Conservation (phyloP, 805 yeast species). For the Kuraishia cidri region DNA sequence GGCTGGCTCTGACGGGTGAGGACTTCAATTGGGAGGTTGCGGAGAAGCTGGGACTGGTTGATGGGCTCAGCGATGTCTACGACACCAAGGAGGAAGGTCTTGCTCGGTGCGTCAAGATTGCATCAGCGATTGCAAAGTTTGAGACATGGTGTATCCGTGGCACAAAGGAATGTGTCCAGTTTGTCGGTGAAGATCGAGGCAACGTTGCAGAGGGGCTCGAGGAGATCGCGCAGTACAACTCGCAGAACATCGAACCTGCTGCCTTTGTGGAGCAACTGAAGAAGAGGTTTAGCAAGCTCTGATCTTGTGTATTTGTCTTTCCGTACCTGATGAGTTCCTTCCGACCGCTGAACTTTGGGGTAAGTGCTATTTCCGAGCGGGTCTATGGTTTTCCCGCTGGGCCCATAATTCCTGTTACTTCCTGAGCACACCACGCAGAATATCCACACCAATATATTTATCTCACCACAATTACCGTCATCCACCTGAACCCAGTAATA, state of each 20-base stretch:
- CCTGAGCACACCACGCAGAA: too few species aligned
- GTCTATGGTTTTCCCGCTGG: too few species aligned
- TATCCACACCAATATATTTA: too few species aligned
- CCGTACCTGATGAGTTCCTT: too few species aligned
- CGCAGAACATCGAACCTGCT: constrained; percentile 1
- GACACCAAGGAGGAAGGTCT: constrained; percentile 40
- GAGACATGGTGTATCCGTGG: constrained; percentile 57
- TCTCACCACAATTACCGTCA: too few species aligned
- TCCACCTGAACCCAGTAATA: too few species aligned
- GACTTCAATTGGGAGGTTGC: constrained; percentile 50
- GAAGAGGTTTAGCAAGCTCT: too few species aligned
- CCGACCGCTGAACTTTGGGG: too few species aligned
- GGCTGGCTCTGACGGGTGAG: constrained; percentile 55
- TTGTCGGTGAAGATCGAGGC: constrained; percentile 22
- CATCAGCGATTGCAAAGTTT: constrained; percentile 32
- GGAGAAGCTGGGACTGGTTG: constrained; percentile 41
- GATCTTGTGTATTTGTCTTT: too few species aligned
- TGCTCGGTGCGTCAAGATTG: constrained; percentile 38
- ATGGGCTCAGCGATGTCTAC: constrained; percentile 23
- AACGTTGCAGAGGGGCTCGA: constrained; percentile 35
- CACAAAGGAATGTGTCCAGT: constrained; percentile 46
- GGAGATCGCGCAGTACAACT: constrained; percentile 28
- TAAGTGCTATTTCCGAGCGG: too few species aligned
- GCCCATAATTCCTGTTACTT: too few species aligned
- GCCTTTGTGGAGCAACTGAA: too few species aligned